phyloP scores from a whole-genome alignment of 805 yeast genomes.

The Saturnispora hagleri region DNA sequence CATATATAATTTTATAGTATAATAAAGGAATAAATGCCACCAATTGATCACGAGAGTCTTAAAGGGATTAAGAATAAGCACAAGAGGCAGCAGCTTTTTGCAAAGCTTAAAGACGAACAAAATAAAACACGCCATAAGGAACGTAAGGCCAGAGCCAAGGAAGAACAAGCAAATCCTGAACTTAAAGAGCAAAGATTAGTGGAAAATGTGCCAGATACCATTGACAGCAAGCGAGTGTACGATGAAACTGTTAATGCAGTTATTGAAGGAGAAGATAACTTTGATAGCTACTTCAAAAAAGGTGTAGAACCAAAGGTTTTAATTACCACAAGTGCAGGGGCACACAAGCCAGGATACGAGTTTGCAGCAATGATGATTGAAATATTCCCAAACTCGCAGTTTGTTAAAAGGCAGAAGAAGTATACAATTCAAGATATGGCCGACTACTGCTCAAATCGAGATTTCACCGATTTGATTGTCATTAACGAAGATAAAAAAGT shows the following conservation, averaged over 20 bases:
- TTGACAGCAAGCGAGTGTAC: conserved; percentile 73
- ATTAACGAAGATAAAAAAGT: conserved; percentile 90
- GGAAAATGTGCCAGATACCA: conserved; percentile 70
- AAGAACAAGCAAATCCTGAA: conserved; percentile 77
- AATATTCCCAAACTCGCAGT: conserved; percentile 75
- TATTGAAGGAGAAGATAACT: conserved; percentile 56
- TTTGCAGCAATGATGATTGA: conserved; percentile 83
- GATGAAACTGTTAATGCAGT: conserved; percentile 71
- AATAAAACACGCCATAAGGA: conserved; percentile 68
- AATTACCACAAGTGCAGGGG: conserved; percentile 80
- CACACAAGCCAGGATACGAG: conserved; percentile 79
- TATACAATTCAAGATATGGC: conserved; percentile 84
- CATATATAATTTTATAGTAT: neutral
- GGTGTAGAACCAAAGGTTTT: conserved; percentile 71
- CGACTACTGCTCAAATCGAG: conserved; percentile 69
- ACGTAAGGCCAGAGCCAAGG: conserved; percentile 78
- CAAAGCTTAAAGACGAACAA: conserved; percentile 63
- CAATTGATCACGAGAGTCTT: conserved; percentile 31
- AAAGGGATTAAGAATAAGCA: conserved; percentile 61
- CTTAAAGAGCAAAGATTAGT: conserved; percentile 70
- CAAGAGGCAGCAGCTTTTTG: conserved; percentile 69
- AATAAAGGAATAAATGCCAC: conserved; percentile 14
- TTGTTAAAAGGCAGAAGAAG: conserved; percentile 79
- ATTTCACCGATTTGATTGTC: conserved; percentile 78
- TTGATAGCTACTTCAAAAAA: conserved; percentile 44